Base-by-base conservation (phyloP, 495 filamentous ascomycete genomes). In the Paragyromitra xinjiangensis region DNA sequence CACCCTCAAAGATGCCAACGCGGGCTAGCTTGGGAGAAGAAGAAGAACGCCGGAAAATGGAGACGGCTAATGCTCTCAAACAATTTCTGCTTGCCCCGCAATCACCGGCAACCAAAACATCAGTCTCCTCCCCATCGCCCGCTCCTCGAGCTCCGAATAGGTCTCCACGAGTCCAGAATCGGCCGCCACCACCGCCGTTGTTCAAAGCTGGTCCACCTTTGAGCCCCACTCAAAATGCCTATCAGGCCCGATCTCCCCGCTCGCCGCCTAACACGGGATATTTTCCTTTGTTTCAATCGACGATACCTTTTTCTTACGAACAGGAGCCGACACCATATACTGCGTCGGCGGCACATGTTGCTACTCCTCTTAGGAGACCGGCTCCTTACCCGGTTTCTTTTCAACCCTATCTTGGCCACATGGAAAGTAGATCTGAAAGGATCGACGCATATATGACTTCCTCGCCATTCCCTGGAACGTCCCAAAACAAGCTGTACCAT, bases 21-120 rank as follows among this genome's bases (percentile, higher is more conserved):
- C 58, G 59, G 9, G 48, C 59, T 3, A 48, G 61, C 19, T 40
- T 75, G 42, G 61, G 61, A 22, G 64, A 75, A 24, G 70, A 75
- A 24, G 70, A 75, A 14, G 56, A 71, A 42, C 56, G 56, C 29
- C 55, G 44, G 19, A 50, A 65, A 11, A 68, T 40, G 24, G 68
- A 70, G 39, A 81, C 80, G 9, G 63, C 78, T 55, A 72, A 79
- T 24, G 74, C 75, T 55, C 44, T 79, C 34, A 79, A 71, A 37
- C 75, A 77, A 65, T 78, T 72, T 53, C 61, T 79, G 3, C 68
- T 79, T 53, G 50, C 77, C 3, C 77, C 77, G 9, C 75, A 65
- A 39, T 78, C 77, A 0, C 67, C 77, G 9, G 62, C 22, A 42
- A 70, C 24, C n/a, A 71, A 62, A 24, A 61, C 19, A 51, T 51